A percentile compares a stretch with the other conserved stretches of the same genome.
Conservation (phyloP, 495 filamentous ascomycete species). For the Penicillium nucicola region DNA sequence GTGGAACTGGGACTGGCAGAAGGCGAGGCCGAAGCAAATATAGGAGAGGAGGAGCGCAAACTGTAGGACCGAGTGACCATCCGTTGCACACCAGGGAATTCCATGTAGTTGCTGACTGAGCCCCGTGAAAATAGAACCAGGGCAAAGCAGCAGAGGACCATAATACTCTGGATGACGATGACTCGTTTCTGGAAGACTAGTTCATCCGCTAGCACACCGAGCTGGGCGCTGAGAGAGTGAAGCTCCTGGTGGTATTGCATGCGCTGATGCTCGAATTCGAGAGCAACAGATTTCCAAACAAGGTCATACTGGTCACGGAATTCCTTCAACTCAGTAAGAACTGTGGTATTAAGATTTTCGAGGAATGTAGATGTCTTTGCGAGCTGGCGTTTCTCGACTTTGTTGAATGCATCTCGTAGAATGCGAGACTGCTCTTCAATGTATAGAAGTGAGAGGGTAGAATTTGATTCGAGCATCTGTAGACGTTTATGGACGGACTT, state of each 20-base stretch:
- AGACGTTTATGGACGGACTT: constrained; percentile 93
- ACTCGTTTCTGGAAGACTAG: constrained; percentile 95
- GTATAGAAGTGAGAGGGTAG: constrained; percentile 88
- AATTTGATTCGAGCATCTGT: constrained; percentile 85
- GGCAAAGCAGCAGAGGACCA: constrained; percentile 83
- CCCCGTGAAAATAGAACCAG: constrained; percentile 75
- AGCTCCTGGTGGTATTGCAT: constrained; percentile 78
- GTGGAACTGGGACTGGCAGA: constrained; percentile 45
- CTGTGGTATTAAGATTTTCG: constrained; percentile 78
- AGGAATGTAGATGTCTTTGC: constrained; percentile 79
- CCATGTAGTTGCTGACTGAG: constrained; percentile 46
- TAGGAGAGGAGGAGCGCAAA: constrained; percentile 37
- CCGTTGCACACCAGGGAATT: constrained; percentile 55
- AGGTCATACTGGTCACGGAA: constrained; percentile 89
- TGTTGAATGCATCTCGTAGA: constrained; percentile 84
- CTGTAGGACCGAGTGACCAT: constrained; percentile 52
- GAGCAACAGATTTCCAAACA: constrained; percentile 90
- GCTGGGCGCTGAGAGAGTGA: constrained; percentile 71
- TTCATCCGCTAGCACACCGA: constrained; percentile 87
- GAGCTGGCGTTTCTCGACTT: constrained; percentile 86
- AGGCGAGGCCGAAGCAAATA: constrained; percentile 42
- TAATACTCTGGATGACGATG: constrained; percentile 80
- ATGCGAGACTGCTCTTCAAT: constrained; percentile 95
- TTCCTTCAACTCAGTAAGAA: constrained; percentile 76
- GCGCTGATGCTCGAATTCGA: constrained; percentile 84